Base-by-base conservation (phyloP, 495 filamentous ascomycete species). In the Penicillium goetzii region DNA sequence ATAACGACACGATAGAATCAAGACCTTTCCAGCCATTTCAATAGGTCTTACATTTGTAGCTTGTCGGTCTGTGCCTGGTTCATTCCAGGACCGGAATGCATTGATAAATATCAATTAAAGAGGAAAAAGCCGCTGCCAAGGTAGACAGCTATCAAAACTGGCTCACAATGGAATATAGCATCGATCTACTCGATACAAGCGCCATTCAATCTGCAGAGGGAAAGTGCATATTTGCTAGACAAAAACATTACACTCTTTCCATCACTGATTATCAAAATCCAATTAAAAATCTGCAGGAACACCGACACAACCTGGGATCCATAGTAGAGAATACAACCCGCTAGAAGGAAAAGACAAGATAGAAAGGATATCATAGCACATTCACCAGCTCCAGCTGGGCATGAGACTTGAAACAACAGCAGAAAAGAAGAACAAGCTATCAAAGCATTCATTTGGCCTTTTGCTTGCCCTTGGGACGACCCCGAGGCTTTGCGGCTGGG, bases 401-500 rank as follows among this genome's bases (percentile, higher is more conserved):
- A 47, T 57, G 36, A 52, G 59, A 51, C 23, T 53, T 15, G 14
- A 60, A 58, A 40, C 28, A 47, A 30, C 30, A 34, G 36, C 38
- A 28, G n/a, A n/a, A 53, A 23, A 25, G 36, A 59, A 26, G 26
- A 45, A 41, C 21, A 26, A 49, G 5, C 30, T 32, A 32, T 41
- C 21, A 43, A 56, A 11, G 12, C 40, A 21, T 25, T 57, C 36
- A 67, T 62, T 70, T 65, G 4, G 71, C 66, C 71, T 77, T 80
- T 66, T 77, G 75, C 56, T 80, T 80, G 50, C 74, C 75, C 60
- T 73, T 79, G 15, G 78, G 76, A 15, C 79, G 72, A 58, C 77
- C 79, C 54, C 75, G 73, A 8, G 59, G 63, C 26, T 68, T 63
- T 36, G 62, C 58, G 7, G 67, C 71, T 34, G 71, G 53, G n/a